Conservation (phyloP, 2,329 filamentous ascomycete genomes). For the Trichoderma brevicompactum region DNA sequence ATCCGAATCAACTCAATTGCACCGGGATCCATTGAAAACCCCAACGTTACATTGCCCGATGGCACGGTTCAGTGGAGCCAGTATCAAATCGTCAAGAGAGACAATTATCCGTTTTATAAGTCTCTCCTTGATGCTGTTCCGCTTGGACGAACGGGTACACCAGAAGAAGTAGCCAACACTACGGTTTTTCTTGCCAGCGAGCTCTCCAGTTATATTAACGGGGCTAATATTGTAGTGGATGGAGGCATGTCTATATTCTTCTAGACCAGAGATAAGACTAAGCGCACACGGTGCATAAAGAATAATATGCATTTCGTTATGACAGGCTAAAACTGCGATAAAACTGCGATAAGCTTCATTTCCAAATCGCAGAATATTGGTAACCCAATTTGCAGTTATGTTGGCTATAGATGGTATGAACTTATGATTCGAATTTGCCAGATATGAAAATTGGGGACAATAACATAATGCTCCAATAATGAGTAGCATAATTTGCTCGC, state of each 20-base stretch:
- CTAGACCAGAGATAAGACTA: neutral
- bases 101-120: constrained; percentile 28
- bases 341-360: no score
- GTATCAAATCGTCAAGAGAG: constrained; percentile 26
- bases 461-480: neutral
- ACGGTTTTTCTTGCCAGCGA: constrained; percentile 35
- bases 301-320: no score
- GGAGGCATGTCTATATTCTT: constrained; percentile 30
- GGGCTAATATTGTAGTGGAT: constrained; percentile 35
- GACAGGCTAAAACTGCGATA: no score
- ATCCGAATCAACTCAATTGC: constrained; percentile 36
- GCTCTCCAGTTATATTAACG: constrained; percentile 33
- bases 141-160: constrained; percentile 29
- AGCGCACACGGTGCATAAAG: no score
- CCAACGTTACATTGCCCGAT: constrained; percentile 29
- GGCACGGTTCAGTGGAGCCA: constrained; percentile 34
- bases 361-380: no score
- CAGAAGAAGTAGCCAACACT: constrained; percentile 35
- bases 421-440: no score
- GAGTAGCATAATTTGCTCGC: neutral
- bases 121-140: constrained; percentile 29
- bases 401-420: no score
- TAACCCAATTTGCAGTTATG: no score
- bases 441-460: no score
- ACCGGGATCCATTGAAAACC: constrained; percentile 34